Conservation (phyloP, 2,329 filamentous ascomycete species). For the Colletotrichum spaethianum region DNA sequence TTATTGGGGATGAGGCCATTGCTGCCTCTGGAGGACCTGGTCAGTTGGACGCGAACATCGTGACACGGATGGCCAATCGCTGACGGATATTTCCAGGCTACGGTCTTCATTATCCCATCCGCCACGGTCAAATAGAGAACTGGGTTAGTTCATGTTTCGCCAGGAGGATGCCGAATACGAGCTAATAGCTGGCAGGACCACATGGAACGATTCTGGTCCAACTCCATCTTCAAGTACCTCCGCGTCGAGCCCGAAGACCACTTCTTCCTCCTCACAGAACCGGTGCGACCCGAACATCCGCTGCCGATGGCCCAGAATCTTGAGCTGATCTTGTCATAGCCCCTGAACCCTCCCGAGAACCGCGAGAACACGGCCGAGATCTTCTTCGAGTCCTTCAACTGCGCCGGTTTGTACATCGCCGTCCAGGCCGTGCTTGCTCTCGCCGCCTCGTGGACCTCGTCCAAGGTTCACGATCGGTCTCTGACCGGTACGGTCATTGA, state of each 20-base stretch:
- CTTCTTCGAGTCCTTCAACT: constrained; percentile 99
- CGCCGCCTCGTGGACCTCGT: constrained; percentile 98
- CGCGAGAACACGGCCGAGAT: constrained; percentile 99
- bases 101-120: constrained; percentile 96
- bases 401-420: constrained; percentile 97
- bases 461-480: constrained; percentile 96
- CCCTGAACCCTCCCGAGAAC: constrained; percentile 97
- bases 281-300: constrained; percentile 69
- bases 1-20: constrained; percentile 97
- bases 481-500: constrained; percentile 98
- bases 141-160: constrained; percentile 75
- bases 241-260: constrained; percentile 98
- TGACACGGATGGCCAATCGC: constrained; percentile 20
- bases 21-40: constrained; percentile 86
- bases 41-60: constrained; percentile 54
- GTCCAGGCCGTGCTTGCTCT: constrained; percentile 97
- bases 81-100: constrained; percentile 74
- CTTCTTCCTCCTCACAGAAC: constrained; percentile 97
- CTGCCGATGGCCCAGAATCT: not conserved
- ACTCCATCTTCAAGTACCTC: constrained; percentile 99
- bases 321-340: constrained; percentile 64
- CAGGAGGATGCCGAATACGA: not conserved
- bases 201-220: constrained; percentile 99
- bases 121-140: constrained; percentile 98
- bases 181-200: constrained; percentile 77